Percentiles rank a stretch among this genome's conserved stretches.
These are phyloP conservation scores for Achaetomiella virescens DNA, from an alignment of 495 filamentous ascomycete genomes.

Conservation along the genomic window DNA sequence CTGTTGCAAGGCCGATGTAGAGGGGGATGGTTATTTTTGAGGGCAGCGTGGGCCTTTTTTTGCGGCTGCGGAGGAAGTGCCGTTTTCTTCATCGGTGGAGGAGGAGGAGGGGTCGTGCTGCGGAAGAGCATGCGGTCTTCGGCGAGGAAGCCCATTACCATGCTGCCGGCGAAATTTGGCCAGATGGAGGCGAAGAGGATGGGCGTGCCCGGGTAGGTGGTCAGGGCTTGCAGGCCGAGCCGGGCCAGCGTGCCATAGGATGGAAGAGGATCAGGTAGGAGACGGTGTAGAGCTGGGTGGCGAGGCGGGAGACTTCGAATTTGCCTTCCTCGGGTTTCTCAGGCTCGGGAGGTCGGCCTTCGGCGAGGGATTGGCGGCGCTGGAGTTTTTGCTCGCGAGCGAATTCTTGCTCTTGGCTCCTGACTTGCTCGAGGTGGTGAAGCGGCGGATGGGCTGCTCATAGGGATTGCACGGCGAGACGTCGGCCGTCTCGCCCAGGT, in stretches of 20 bases:
- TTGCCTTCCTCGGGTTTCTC: conserved; percentile 2
- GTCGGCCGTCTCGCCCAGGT: conserved; percentile 42
- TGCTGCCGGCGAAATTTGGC: conserved; percentile 82
- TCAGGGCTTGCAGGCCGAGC: conserved; percentile 74
- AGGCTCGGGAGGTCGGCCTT: conserved; percentile 10
- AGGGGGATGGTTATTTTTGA: conserved; percentile 79
- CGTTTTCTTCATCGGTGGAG: conserved; percentile 27
- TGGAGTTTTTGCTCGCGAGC: conserved; percentile 7
- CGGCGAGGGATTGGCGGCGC: neutral
- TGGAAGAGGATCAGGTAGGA: conserved; percentile 83
- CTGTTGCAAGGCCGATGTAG: conserved; percentile 86
- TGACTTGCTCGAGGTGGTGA: conserved; percentile 26
- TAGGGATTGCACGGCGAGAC: conserved; percentile 41
- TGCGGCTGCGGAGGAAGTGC: conserved; percentile 23
- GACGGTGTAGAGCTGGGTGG: conserved; percentile 69
- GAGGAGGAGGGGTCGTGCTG: conserved; percentile 3
- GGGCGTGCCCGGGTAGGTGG: conserved; percentile 72
- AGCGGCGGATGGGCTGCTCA: conserved; percentile 28
- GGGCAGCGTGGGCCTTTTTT: conserved; percentile 48
- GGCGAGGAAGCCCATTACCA: conserved; percentile 79
- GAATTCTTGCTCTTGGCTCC: conserved; percentile 24
- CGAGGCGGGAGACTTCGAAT: conserved; percentile 42
- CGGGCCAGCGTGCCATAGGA: conserved; percentile 81
- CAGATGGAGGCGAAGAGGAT: conserved; percentile 70
- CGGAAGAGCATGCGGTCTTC: conserved; percentile 76